These are phyloP conservation scores for Lachancea mirantina DNA, from an alignment of 805 yeast species.

Conservation along the genomic window DNA sequence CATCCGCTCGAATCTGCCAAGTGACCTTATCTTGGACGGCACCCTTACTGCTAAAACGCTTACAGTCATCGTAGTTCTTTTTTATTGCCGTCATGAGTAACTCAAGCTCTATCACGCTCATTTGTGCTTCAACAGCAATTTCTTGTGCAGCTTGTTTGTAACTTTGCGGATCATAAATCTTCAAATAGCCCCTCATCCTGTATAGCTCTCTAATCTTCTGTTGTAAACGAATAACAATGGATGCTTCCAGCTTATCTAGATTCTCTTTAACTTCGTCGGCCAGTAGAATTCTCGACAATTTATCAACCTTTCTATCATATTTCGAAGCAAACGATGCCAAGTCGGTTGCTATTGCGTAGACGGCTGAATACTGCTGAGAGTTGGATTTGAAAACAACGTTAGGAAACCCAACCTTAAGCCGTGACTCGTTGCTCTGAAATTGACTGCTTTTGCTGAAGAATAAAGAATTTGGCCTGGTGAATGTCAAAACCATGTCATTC, in stretches of 20 bases:
- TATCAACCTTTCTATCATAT: conserved; percentile 37
- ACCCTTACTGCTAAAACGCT: conserved; percentile 20
- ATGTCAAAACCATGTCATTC: conserved; percentile 44
- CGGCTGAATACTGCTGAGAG: conserved; percentile 48
- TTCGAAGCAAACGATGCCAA: conserved; percentile 34
- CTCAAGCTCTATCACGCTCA: conserved; percentile 35
- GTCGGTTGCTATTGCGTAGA: conserved; percentile 44
- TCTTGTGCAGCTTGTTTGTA: conserved; percentile 34
- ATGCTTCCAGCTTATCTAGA: conserved; percentile 29
- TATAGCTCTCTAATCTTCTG: conserved; percentile 39
- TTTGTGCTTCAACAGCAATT: conserved; percentile 31
- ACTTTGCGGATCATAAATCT: conserved; percentile 29
- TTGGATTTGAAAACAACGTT: conserved; percentile 47
- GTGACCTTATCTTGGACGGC: conserved; percentile 31
- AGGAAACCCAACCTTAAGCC: conserved; percentile 34
- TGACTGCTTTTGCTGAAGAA: conserved; percentile 32
- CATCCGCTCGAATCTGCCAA: conserved; percentile 45
- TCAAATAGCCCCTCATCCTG: conserved; percentile 36
- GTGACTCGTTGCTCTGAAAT: conserved; percentile 24
- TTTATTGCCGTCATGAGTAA: conserved; percentile 39
- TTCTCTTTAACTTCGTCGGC: conserved; percentile 44
- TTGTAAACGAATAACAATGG: conserved; percentile 43
- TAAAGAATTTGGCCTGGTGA: conserved; percentile 46
- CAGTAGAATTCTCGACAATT: conserved; percentile 43
- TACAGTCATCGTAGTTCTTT: conserved; percentile 24